phyloP scores from a whole-genome alignment of 768 basidiomycete genomes.

The Panaeolus papilionaceus region DNA sequence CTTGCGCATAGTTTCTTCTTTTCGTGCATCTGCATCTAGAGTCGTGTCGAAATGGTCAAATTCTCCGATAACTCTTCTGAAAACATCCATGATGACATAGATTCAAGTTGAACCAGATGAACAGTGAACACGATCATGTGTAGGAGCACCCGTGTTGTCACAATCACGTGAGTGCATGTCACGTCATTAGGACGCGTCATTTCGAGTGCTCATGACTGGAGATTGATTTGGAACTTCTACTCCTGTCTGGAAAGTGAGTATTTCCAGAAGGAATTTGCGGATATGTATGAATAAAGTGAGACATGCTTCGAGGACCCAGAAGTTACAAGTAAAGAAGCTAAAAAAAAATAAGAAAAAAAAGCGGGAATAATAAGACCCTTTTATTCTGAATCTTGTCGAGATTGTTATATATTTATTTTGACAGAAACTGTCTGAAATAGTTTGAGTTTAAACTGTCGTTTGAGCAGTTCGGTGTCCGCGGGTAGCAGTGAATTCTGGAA shows the following conservation, averaged over 20 bases:
- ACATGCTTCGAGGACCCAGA: background rate
- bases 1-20: constrained; percentile 6
- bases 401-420: constrained; percentile 24
- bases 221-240: too few relatives aligned
- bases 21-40: background rate
- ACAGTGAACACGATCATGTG: background rate
- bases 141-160: background rate
- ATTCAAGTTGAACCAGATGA: background rate
- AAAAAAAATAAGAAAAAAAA: background rate
- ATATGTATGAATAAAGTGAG: background rate
- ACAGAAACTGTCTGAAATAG: constrained; percentile 34
- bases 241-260: too few relatives aligned
- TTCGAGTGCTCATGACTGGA: background rate
- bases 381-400: background rate
- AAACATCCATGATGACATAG: background rate
- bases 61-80: background rate
- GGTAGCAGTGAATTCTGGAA: constrained; percentile 26
- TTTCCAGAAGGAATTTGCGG: background rate
- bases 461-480: constrained; percentile 29
- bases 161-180: background rate
- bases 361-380: too few relatives aligned
- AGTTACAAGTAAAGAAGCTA: too few relatives aligned
- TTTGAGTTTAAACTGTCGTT: constrained; percentile 28
- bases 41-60: background rate
- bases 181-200: background rate